These are phyloP conservation scores for Chaetomium cochliodes DNA, from an alignment of 495 filamentous ascomycete species.

Conservation along the genomic window DNA sequence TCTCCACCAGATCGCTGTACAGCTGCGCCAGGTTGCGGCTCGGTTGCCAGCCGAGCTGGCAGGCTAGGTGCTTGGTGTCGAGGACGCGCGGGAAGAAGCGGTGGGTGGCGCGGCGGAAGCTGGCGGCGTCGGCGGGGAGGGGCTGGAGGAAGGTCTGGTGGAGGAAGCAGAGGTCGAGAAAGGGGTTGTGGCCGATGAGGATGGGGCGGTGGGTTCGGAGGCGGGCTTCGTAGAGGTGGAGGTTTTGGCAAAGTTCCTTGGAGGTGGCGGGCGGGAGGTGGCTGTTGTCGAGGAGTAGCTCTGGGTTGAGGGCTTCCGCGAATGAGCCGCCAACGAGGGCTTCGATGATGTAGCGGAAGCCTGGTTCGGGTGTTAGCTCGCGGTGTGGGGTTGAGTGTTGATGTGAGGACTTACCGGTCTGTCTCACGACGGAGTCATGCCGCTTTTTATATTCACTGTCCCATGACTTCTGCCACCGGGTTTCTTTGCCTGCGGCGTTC, in stretches of 20 bases:
- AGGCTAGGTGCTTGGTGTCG: constrained; percentile 77
- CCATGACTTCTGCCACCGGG: not conserved
- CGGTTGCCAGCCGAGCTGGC: constrained; percentile 46
- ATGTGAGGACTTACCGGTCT: not conserved
- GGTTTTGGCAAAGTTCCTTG: constrained; percentile 27
- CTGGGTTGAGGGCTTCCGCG: constrained; percentile 21
- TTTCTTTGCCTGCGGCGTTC: not conserved
- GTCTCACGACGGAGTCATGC: not conserved
- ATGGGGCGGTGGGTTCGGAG: constrained; percentile 52
- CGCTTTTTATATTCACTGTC: constrained; percentile 4
- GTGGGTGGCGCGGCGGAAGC: constrained; percentile 57
- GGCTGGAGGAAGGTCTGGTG: constrained; percentile 66
- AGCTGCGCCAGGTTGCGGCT: constrained; percentile 49
- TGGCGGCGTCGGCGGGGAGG: constrained; percentile 59
- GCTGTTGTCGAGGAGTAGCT: constrained; percentile 33
- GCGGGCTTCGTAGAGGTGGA: constrained; percentile 30
- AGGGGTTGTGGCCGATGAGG: constrained; percentile 75
- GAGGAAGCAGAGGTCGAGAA: constrained; percentile 71
- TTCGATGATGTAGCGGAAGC: constrained; percentile 70
- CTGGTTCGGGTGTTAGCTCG: constrained; percentile 28
- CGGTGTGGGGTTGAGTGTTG: not conserved
- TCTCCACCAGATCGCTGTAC: constrained; percentile 42
- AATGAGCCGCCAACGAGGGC: constrained; percentile 62
- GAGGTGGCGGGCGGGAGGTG: constrained; percentile 14
- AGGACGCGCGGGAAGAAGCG: constrained; percentile 64